Percentiles rank a stretch among this genome's conserved stretches.
Evolutionary conservation across 768 basidiomycete genomes (phyloP).

Genomic region (Leccinum truebloodii): DNA sequence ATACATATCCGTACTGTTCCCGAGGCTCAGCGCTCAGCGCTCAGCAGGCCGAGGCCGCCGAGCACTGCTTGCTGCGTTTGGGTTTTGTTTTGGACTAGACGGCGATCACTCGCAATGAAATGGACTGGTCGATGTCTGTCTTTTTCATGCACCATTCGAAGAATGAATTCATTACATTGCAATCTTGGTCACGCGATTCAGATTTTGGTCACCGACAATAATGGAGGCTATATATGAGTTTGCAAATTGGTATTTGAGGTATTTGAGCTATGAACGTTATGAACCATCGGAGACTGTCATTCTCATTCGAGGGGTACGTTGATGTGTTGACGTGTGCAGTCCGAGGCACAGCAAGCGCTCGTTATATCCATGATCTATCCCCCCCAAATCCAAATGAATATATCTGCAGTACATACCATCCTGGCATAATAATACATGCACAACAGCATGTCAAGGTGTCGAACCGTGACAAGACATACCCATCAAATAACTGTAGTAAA

Average conservation of each 20-base stretch:
- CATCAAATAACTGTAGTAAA: background rate
- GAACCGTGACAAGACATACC: slow-evolving; percentile 5
- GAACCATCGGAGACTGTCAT: background rate
- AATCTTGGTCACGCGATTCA: slow-evolving; percentile 9
- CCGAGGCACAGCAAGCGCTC: background rate
- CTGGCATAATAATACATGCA: slow-evolving; percentile 7
- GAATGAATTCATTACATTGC: background rate
- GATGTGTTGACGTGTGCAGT: background rate
- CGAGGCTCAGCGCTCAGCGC: no score
- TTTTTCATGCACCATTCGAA: background rate
- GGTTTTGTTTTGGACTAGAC: background rate
- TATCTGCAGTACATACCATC: background rate
- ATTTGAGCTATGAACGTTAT: background rate
- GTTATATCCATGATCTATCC: background rate
- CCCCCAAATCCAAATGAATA: background rate
- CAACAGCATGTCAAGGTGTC: background rate
- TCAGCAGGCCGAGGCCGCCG: no score
- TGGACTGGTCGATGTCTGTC: background rate
- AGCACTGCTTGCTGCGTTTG: no score
- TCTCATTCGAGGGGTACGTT: background rate
- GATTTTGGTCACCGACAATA: slow-evolving; percentile 9
- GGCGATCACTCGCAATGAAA: slow-evolving; percentile 1
- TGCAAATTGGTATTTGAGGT: background rate
- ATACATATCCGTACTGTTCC: no score
- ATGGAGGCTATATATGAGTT: background rate